Conservation (phyloP, 2,329 filamentous ascomycete species). For the Fusarium citri region DNA sequence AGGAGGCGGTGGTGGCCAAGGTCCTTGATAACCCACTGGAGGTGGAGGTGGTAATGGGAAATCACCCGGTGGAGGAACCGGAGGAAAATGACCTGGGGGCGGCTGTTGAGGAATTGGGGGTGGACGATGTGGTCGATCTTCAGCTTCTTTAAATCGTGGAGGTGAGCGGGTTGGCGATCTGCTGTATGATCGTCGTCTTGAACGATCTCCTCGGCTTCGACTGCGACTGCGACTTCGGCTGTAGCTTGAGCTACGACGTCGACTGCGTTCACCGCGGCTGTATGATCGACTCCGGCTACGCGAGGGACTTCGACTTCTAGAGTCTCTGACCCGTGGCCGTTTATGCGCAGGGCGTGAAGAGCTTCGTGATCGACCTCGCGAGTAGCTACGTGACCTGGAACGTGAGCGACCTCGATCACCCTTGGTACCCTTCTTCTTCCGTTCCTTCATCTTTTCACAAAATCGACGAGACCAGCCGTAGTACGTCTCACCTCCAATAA, state of each 20-base stretch:
- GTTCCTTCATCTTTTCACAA: slow-evolving; percentile 81
- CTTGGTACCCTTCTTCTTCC: slow-evolving; percentile 51
- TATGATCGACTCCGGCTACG: slow-evolving; percentile 48
- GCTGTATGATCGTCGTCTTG: slow-evolving; percentile 42
- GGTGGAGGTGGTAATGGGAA: slow-evolving; percentile 25
- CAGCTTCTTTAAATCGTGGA: slow-evolving; percentile 15
- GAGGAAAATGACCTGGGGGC: slow-evolving; percentile 37
- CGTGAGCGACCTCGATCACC: slow-evolving; percentile 51
- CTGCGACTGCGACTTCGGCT: slow-evolving; percentile 54
- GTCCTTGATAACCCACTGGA: slow-evolving; percentile 54
- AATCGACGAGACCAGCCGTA: slow-evolving; percentile 89
- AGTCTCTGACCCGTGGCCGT: slow-evolving; percentile 45
- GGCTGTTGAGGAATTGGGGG: slow-evolving; percentile 44
- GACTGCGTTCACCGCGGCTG: slow-evolving; percentile 40
- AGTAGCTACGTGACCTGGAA: slow-evolving; percentile 48
- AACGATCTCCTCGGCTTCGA: slow-evolving; percentile 30
- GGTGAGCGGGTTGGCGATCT: slow-evolving; percentile 44
- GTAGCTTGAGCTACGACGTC: slow-evolving; percentile 41
- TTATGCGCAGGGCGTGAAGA: slow-evolving; percentile 49
- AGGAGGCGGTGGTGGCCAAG: slow-evolving; percentile 57
- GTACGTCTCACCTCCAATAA: slow-evolving; percentile 77
- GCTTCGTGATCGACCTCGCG: slow-evolving; percentile 47
- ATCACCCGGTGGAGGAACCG: slow-evolving; percentile 33
- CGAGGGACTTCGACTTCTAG: slow-evolving; percentile 37
- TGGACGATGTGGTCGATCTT: slow-evolving; percentile 30